Conservation (phyloP, 306 rosid genomes). For the Phaseolus lunatus region DNA sequence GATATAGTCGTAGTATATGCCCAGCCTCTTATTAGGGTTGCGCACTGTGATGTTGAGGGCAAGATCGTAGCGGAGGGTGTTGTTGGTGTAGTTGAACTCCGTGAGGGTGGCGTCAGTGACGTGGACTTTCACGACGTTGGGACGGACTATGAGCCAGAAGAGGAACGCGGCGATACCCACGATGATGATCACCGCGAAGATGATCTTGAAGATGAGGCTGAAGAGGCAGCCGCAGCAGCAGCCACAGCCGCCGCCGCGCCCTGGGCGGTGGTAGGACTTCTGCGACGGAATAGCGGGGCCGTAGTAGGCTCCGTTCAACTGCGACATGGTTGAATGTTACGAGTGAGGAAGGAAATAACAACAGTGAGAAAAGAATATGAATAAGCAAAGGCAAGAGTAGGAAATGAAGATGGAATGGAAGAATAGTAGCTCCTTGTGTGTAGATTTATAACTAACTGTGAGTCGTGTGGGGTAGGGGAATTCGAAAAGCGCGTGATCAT, state of each 20-base stretch:
- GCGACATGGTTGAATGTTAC: slow-evolving; percentile 47
- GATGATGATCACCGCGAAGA: slow-evolving; percentile 42
- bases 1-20: slow-evolving; percentile 71
- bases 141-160: slow-evolving; percentile 61
- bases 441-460: neutral
- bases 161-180: slow-evolving; percentile 44
- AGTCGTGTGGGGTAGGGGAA: neutral
- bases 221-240: slow-evolving; percentile 51
- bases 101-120: slow-evolving; percentile 54
- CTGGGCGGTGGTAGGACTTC: slow-evolving; percentile 54
- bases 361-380: neutral
- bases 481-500: slow-evolving; percentile 41
- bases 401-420: slow-evolving; percentile 16
- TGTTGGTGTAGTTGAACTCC: slow-evolving; percentile 49
- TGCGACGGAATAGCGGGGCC: slow-evolving; percentile 82
- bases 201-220: slow-evolving; percentile 47
- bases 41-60: slow-evolving; percentile 59
- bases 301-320: slow-evolving; percentile 81
- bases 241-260: slow-evolving; percentile 55
- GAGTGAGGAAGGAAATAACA: neutral
- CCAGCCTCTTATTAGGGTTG: slow-evolving; percentile 74
- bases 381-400: neutral
- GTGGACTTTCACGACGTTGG: slow-evolving; percentile 49
- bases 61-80: slow-evolving; percentile 47
- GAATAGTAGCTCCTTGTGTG: neutral